Percentiles rank a stretch among this genome's conserved stretches.
phyloP scores from a whole-genome alignment of 1,284 basidiomycete genomes.

The Cryptococcus deneoformans region DNA sequence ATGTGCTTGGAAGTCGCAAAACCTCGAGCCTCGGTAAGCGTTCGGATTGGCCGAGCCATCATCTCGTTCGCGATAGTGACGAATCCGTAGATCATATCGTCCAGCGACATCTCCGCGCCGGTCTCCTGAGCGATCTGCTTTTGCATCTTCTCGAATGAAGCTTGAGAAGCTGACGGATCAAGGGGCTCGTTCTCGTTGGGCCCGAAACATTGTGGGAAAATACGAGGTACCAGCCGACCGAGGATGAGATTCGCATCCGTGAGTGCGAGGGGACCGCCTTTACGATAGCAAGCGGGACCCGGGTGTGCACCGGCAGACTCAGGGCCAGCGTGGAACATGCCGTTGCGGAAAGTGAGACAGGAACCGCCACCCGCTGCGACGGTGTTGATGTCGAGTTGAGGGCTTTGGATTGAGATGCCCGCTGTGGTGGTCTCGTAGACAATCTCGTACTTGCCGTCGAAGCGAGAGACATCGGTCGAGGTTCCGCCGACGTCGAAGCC shows the following conservation, averaged over 20 bases:
- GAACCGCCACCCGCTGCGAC: slow-evolving; percentile 50
- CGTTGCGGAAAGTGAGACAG: slow-evolving; percentile 45
- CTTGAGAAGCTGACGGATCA: slow-evolving; percentile 45
- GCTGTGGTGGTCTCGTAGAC: slow-evolving; percentile 69
- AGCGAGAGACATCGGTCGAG: slow-evolving; percentile 57
- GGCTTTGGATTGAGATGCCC: slow-evolving; percentile 51
- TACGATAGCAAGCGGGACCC: slow-evolving; percentile 46
- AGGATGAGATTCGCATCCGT: slow-evolving; percentile 51
- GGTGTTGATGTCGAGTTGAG: slow-evolving; percentile 39
- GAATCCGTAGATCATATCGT: slow-evolving; percentile 38
- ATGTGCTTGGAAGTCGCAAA: slow-evolving; percentile 33
- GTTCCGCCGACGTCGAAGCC: slow-evolving; percentile 57
- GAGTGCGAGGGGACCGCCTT: slow-evolving; percentile 48
- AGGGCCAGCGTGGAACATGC: slow-evolving; percentile 33
- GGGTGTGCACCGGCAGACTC: slow-evolving; percentile 38
- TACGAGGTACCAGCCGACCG: slow-evolving; percentile 39
- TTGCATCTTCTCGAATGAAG: slow-evolving; percentile 48
- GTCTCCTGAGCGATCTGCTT: slow-evolving; percentile 46
- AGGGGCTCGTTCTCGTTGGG: slow-evolving; percentile 53
- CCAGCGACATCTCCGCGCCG: slow-evolving; percentile 17
- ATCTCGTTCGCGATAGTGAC: slow-evolving; percentile 40
- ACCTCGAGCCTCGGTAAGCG: slow-evolving; percentile 36
- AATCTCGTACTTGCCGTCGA: slow-evolving; percentile 35
- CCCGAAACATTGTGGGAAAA: slow-evolving; percentile 43
- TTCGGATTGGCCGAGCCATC: slow-evolving; percentile 20